Conservation (phyloP, 2,329 filamentous ascomycete species). For the Pestalotiopsis sp. region DNA sequence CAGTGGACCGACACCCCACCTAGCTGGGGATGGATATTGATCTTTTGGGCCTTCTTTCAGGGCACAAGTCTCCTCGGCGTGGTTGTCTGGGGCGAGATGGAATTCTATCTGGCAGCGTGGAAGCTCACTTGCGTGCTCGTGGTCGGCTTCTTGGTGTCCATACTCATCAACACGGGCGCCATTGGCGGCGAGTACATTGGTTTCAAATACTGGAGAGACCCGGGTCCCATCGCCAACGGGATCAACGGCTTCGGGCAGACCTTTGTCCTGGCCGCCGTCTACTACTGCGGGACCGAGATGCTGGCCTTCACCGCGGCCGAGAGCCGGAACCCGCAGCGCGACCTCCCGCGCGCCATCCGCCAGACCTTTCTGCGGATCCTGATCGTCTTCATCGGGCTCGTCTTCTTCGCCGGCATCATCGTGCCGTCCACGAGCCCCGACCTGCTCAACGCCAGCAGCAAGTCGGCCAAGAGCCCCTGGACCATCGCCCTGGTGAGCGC, state of each 20-base stretch:
- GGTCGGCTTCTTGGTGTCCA: conserved; percentile 34
- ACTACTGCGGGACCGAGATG: conserved; percentile 37
- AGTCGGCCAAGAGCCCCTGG: conserved; percentile 33
- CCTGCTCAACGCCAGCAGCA: conserved; percentile 35
- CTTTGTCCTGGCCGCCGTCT: conserved; percentile 38
- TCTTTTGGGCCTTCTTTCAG: conserved; percentile 47
- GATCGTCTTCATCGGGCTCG: conserved; percentile 33
- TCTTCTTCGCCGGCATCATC: conserved; percentile 35
- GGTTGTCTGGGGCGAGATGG: conserved; percentile 34
- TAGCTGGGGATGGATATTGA: conserved; percentile 45
- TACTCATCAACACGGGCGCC: conserved; percentile 36
- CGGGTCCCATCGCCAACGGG: conserved; percentile 35
- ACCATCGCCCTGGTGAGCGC: conserved; percentile 32
- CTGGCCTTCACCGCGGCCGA: conserved; percentile 38
- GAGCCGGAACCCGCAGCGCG: conserved; percentile 31
- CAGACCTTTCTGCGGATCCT: conserved; percentile 35
- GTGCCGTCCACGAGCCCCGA: conserved; percentile 34
- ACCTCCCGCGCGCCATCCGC: conserved; percentile 31
- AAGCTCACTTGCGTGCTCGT: conserved; percentile 36
- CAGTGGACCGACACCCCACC: conserved; percentile 47
- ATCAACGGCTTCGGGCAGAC: conserved; percentile 37
- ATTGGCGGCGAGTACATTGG: conserved; percentile 37
- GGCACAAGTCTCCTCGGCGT: conserved; percentile 36
- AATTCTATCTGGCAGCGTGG: conserved; percentile 33
- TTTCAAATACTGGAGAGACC: conserved; percentile 35